Conservation (phyloP, 2,329 filamentous ascomycete genomes). For the Penicillium sp. region DNA sequence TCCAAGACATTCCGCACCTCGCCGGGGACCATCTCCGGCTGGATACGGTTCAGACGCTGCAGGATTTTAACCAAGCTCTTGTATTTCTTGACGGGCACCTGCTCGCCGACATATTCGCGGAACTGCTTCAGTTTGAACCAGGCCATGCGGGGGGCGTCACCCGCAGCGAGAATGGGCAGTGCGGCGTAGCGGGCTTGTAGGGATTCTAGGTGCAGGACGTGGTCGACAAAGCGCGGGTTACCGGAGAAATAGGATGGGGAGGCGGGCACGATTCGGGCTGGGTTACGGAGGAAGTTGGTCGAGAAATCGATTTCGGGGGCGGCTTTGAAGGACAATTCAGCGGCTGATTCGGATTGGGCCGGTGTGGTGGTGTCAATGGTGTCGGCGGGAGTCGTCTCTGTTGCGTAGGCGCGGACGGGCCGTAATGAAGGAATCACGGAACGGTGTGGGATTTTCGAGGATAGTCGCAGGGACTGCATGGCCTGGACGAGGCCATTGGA, state of each 20-base stretch:
- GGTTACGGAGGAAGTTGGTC: slow-evolving; percentile 35
- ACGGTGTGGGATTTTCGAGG: slow-evolving; percentile 33
- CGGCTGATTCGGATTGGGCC: background rate
- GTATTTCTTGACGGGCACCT: slow-evolving; percentile 77
- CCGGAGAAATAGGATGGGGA: slow-evolving; percentile 96
- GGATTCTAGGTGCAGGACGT: slow-evolving; percentile 72
- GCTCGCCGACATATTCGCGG: slow-evolving; percentile 70
- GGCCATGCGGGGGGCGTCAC: slow-evolving; percentile 71
- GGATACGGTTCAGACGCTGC: slow-evolving; percentile 81
- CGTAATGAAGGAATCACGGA: slow-evolving; percentile 21
- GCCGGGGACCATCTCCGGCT: slow-evolving; percentile 73
- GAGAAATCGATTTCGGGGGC: slow-evolving; percentile 41
- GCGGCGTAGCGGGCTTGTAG: slow-evolving; percentile 73
- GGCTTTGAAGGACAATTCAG: slow-evolving; percentile 17
- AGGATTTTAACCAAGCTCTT: slow-evolving; percentile 75
- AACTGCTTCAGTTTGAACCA: slow-evolving; percentile 84
- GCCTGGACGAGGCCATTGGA: slow-evolving; percentile 40
- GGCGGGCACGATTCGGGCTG: slow-evolving; percentile 76
- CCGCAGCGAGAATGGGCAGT: slow-evolving; percentile 69
- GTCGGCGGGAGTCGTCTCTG: slow-evolving; percentile 18
- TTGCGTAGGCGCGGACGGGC: slow-evolving; percentile 33
- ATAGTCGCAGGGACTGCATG: slow-evolving; percentile 37
- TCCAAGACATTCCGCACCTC: slow-evolving; percentile 69
- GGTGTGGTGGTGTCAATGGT: slow-evolving; percentile 3
- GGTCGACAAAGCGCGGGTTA: slow-evolving; percentile 83